A percentile compares a stretch with the other conserved stretches of the same genome.
Conservation (phyloP, 2,329 filamentous ascomycete genomes). For the Teratosphaeria pseudoeucalypti region DNA sequence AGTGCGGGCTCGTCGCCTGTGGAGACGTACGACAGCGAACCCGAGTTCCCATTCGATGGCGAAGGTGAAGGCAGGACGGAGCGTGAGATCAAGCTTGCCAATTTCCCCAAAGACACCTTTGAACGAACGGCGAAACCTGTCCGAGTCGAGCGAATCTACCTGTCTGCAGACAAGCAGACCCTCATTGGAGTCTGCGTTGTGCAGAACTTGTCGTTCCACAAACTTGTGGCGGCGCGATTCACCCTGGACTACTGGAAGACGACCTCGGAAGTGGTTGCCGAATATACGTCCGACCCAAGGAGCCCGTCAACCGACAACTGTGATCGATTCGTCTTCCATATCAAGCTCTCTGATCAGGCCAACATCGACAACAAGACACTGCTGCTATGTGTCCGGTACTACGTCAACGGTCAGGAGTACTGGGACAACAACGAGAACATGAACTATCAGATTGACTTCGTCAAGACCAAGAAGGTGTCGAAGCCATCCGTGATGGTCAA, state of each 20-base stretch:
- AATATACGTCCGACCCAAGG: slow-evolving; percentile 70
- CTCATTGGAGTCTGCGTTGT: slow-evolving; percentile 76
- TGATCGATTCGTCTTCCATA: slow-evolving; percentile 88
- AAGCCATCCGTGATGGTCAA: slow-evolving; percentile 11
- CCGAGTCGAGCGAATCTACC: slow-evolving; percentile 74
- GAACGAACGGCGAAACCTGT: slow-evolving; percentile 57
- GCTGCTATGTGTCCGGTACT: slow-evolving; percentile 84
- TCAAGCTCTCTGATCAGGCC: slow-evolving; percentile 82
- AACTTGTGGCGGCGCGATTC: slow-evolving; percentile 81
- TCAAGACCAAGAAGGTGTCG: slow-evolving; percentile 25
- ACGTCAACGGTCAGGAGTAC: slow-evolving; percentile 69
- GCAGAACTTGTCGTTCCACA: slow-evolving; percentile 81
- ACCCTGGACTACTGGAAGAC: slow-evolving; percentile 99
- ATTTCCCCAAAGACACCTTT: slow-evolving; percentile 63
- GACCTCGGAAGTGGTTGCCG: slow-evolving; percentile 84
- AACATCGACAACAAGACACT: slow-evolving; percentile 89
- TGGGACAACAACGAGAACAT: slow-evolving; percentile 87
- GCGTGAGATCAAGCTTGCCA: slow-evolving; percentile 78
- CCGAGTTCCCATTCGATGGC: slow-evolving; percentile 73
- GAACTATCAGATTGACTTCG: slow-evolving; percentile 94
- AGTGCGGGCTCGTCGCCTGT: slow-evolving; percentile 88
- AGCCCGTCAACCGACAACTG: slow-evolving; percentile 52
- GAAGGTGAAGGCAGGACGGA: slow-evolving; percentile 50
- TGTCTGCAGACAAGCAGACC: slow-evolving; percentile 79
- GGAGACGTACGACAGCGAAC: slow-evolving; percentile 76